Evolutionary conservation across 2,329 filamentous ascomycete species (phyloP).

Genomic region (Ascochyta fabae): DNA sequence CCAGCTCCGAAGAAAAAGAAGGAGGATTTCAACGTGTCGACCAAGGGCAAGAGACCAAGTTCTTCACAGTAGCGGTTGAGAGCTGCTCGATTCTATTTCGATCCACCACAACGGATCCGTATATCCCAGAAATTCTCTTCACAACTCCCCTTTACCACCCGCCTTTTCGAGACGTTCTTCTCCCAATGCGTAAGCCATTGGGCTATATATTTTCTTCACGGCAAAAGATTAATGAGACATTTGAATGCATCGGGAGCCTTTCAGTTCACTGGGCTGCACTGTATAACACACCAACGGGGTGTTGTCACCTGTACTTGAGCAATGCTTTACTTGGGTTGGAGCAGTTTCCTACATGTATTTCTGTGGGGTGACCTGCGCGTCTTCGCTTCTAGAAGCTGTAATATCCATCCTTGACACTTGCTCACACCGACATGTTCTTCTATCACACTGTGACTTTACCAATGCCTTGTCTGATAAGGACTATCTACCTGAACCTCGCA

Average conservation of each 20-base stretch:
- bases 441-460: background rate
- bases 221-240: background rate
- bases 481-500: background rate
- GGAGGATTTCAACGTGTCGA: slow-evolving; percentile 11
- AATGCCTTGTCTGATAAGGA: background rate
- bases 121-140: background rate
- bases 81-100: background rate
- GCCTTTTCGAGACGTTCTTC: background rate
- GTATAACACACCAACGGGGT: background rate
- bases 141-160: background rate
- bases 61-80: slow-evolving; percentile 7
- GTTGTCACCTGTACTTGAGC: slow-evolving; percentile 3
- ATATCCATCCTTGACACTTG: background rate
- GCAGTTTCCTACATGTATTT: background rate
- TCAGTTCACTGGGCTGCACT: background rate
- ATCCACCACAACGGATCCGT: background rate
- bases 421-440: background rate
- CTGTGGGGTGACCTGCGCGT: background rate
- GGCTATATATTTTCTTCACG: background rate
- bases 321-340: background rate
- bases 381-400: slow-evolving; percentile 10
- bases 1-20: slow-evolving; percentile 9
- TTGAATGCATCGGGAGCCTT: background rate
- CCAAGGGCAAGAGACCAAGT: slow-evolving; percentile 6
- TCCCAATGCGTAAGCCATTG: background rate